Evolutionary conservation across 345 rosid species (phyloP), one percentile per base, ranked within the genome.

Genomic region (Murraya paniculata): DNA sequence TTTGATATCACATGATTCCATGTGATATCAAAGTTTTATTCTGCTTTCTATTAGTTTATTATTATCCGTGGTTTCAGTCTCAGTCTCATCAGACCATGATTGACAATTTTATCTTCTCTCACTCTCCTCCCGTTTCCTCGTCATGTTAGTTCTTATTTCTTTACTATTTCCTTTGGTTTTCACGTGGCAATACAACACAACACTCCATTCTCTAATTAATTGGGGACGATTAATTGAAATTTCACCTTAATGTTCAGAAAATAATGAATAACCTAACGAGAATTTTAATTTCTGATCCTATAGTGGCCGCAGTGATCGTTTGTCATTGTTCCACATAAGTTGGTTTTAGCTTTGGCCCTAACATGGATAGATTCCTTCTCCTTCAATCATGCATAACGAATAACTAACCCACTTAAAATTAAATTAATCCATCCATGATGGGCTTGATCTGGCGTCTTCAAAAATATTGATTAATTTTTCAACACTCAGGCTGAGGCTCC

Each of bases 351-450:
- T 22, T 64, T 75, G 57, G 30, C 41, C 59, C 77, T 80, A 92
- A 92, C 92, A 86, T 92, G 96, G 86, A 77, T 89, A 90, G 96
- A 92, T 92, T 89, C 96, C 86, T 72, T 77, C 77, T 60, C 41
- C 73, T 83, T 87, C 83, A 84, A 89, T 88, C 86, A 87, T 64
- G 8, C 21, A 33, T 65, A 79, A 76, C 77, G 0, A 81, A 56
- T 74, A 84, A 81, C 85, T 78, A 75, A 83, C 80, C 80, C 66
- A 45, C 68, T 76, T 28, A 41, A 27, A 27, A 59, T 67, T 59
- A 64, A 56, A 39, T 13, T 67, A 72, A 58, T 58, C 66, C 72
- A 60, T 31, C 50, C 38, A 36, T 64, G 68, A 78, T 80, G 82
- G 76, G 73, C 65, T 73, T 83, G 81, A 78, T 83, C 86, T 80